These are phyloP conservation scores for Gossypium davidsonii DNA, from an alignment of 441 rosid species.

Conservation along the genomic window DNA sequence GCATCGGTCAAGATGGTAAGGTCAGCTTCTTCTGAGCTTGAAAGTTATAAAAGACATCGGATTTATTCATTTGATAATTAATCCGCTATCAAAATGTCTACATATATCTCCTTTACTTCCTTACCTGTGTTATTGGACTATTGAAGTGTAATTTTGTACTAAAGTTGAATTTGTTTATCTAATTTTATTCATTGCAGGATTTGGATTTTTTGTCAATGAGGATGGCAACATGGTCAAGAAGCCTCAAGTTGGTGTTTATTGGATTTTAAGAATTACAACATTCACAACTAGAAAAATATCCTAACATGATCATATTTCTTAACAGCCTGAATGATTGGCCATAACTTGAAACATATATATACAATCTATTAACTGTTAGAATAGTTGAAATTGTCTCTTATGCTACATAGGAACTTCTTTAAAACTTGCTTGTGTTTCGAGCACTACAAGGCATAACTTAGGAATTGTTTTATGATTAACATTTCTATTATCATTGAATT, in stretches of 20 bases:
- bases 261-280: neutral
- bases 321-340: neutral
- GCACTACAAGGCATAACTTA: neutral
- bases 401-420: neutral
- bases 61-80: neutral
- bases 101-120: neutral
- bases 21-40: constrained; percentile 11
- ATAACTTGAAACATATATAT: neutral
- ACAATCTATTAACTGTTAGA: neutral
- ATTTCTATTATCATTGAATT: neutral
- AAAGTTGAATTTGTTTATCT: neutral
- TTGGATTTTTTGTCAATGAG: constrained; percentile 63
- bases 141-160: neutral
- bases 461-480: neutral
- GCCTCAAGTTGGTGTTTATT: constrained; percentile 48
- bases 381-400: neutral
- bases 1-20: constrained; percentile 78
- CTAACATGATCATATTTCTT: neutral
- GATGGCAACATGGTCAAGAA: constrained; percentile 61
- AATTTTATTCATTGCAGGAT: constrained; percentile 36
- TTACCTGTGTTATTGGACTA: neutral
- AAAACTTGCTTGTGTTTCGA: neutral
- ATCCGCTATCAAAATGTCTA: neutral
- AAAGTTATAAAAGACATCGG: neutral
- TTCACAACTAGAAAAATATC: neutral